Evolutionary conservation across 805 yeast species (phyloP), one percentile per base, ranked within the genome.

Genomic region (Barnettozyma populi): DNA sequence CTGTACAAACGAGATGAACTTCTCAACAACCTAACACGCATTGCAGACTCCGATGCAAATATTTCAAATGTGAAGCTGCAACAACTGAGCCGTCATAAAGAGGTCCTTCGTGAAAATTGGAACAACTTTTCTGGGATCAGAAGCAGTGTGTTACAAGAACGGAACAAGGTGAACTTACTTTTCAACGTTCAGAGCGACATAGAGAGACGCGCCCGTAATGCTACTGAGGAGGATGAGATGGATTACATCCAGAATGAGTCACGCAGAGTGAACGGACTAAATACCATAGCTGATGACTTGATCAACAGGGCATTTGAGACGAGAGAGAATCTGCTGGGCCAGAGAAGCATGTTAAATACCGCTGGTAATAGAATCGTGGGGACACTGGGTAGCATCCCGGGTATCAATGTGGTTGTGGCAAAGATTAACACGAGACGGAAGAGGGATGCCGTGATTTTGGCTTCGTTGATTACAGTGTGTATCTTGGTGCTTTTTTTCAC

Each of bases 281-380:
- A 89, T 62, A 73, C 75, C 38, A 70, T 90, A 44, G 87, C 95
- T 14, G 97, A 94, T 62, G 69, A 84, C 39, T 71, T 94, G 49
- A 74, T 92, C 35, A 76, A 77, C n/a, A 90, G 85, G 62, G 98
- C 97, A 1, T 84, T 79, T 68, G 87, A 86, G 55, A 90, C 98
- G 0, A 73, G 98, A 49, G 97, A 90, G 51, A 95, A 87, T 59
- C 75, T 94, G 45, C 55, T 76, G 41, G 73, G 82, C 42, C 99
- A 94, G 68, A 74, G 92, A 50, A 76, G 74, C 35, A 63, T 76
- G 7, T 70, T 94, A 45, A 72, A 73, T 48, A 78, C 71, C 50
- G 86, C 94, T 5, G 86, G 84, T 52, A 73, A 77, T 48, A 74
- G 79, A 49, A 69, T 90, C 47, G 71, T 80, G 50, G 75, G 75